Base-by-base conservation (phyloP, 441 rosid genomes). In the Aquilaria agallochum region DNA sequence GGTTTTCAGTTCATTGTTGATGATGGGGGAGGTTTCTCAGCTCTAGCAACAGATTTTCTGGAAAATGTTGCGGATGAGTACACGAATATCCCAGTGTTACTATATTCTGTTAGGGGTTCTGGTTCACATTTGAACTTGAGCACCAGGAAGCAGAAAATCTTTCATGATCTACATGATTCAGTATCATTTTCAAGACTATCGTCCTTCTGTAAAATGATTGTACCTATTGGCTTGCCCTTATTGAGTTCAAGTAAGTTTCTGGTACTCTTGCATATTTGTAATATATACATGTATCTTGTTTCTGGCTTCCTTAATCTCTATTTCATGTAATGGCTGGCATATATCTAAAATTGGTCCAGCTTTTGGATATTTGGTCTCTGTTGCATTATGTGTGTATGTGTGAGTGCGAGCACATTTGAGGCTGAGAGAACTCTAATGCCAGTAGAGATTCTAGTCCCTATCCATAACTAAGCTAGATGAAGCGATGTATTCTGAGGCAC, bases 1-100 rank as follows among this genome's bases (percentile, higher is more conserved):
- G 99, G 99, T 65, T 85, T 94, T 68, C 92, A 90, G 69, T 91
- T 89, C 75, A 72, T 84, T 62, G 94, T 84, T 66, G 99, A 94
- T 69, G 90, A 91, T 60, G 85, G 87, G 0, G 97, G 97, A 62
- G 95, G 96, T 33, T 89, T 94, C 67, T 80, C 97, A 2, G 81
- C 97, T 63, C 27, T 94, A 59, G 93, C 97, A 54, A 83, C 77
- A 0, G 96, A 91, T 53, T 78, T 94, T 71, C 66, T 94, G 49
- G 99, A 91, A 81, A 81, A 57, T 66, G 77, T 94, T 59, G 93
- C 90, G 0, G 97, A 89, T 80, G 97, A 87, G 45, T 91, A 94
- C 75, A 53, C 83, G 0, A 84, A 76, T 53, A 73, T 84, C 31
- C 95, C 96, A 52, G 88, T 87, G 48, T 66, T 88, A 73, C 90